Percentiles rank a stretch among this genome's conserved stretches.
These are phyloP conservation scores for Penicillium sp. DNA, from an alignment of 2,329 filamentous ascomycete species.

Conservation along the genomic window DNA sequence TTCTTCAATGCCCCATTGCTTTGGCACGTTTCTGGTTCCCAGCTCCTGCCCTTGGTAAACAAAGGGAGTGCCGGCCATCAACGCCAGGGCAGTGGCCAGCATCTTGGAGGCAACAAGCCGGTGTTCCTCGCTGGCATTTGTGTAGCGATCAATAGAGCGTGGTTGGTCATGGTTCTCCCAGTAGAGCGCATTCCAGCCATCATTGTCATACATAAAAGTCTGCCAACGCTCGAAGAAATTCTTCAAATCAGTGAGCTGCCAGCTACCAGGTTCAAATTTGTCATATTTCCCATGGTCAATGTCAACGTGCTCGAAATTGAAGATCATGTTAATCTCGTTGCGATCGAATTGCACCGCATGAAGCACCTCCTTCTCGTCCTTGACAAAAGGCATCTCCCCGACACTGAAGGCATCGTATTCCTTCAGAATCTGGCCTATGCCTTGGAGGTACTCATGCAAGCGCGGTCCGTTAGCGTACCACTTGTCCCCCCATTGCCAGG, in stretches of 20 bases:
- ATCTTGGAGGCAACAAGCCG: constrained; percentile 56
- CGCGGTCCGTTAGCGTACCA: constrained; percentile 56
- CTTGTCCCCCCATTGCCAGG: constrained; percentile 37
- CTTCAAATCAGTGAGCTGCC: constrained; percentile 53
- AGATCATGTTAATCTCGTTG: constrained; percentile 66
- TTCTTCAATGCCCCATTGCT: constrained; percentile 58
- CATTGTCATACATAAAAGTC: constrained; percentile 54
- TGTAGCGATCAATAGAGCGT: constrained; percentile 57
- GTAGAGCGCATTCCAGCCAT: constrained; percentile 63
- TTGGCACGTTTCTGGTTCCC: constrained; percentile 62
- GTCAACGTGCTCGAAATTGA: constrained; percentile 67
- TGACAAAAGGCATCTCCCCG: constrained; percentile 57
- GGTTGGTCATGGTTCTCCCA: constrained; percentile 65
- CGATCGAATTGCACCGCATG: constrained; percentile 54
- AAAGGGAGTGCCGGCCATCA: constrained; percentile 61
- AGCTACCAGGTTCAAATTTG: constrained; percentile 48
- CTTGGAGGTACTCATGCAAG: constrained; percentile 56
- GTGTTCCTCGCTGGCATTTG: constrained; percentile 49
- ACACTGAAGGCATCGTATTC: constrained; percentile 59
- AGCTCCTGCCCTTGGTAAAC: constrained; percentile 69
- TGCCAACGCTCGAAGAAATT: constrained; percentile 57
- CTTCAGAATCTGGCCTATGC: constrained; percentile 51
- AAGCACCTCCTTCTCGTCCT: constrained; percentile 50
- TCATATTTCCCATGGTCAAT: constrained; percentile 52
- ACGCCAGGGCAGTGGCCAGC: constrained; percentile 54